These are phyloP conservation scores for Asterophora lycoperdoides DNA, from an alignment of 768 basidiomycete genomes.

Conservation along the genomic window DNA sequence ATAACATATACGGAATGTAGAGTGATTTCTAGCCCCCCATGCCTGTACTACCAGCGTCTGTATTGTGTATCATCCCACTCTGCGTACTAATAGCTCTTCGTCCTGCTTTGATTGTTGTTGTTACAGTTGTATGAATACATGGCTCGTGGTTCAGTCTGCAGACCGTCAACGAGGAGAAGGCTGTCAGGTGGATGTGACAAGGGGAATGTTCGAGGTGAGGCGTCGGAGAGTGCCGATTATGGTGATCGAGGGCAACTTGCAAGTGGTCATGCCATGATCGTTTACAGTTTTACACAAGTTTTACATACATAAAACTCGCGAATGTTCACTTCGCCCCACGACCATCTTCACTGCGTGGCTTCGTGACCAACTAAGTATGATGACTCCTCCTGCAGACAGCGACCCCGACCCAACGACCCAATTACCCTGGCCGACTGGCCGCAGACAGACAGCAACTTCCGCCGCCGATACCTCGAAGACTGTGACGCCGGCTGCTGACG, in stretches of 20 bases:
- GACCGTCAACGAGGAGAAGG: not conserved
- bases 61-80: slow-evolving; percentile 14
- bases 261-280: slow-evolving; percentile 4
- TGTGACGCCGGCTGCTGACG: slow-evolving; percentile 9
- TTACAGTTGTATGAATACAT: slow-evolving; percentile 17
- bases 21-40: slow-evolving; percentile 21
- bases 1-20: slow-evolving; percentile 24
- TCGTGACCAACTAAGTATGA: slow-evolving; percentile 39
- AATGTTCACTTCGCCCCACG: slow-evolving; percentile 22
- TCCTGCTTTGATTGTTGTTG: slow-evolving; percentile 17
- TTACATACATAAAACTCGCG: slow-evolving; percentile 9
- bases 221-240: slow-evolving; percentile 23
- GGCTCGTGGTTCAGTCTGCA: slow-evolving; percentile 3
- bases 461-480: not conserved
- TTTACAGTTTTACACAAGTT: too few species aligned
- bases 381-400: slow-evolving; percentile 56
- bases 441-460: slow-evolving; percentile 21
- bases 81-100: slow-evolving; percentile 8
- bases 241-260: slow-evolving; percentile 4
- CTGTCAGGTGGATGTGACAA: slow-evolving; percentile 7
- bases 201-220: not conserved
- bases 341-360: slow-evolving; percentile 9
- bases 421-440: slow-evolving; percentile 65
- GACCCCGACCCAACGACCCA: slow-evolving; percentile 75
- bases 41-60: slow-evolving; percentile 20